A percentile compares a stretch with the other conserved stretches of the same genome.
Conservation (phyloP, 2,329 filamentous ascomycete genomes). For the Exophiala lecanii-corni region DNA sequence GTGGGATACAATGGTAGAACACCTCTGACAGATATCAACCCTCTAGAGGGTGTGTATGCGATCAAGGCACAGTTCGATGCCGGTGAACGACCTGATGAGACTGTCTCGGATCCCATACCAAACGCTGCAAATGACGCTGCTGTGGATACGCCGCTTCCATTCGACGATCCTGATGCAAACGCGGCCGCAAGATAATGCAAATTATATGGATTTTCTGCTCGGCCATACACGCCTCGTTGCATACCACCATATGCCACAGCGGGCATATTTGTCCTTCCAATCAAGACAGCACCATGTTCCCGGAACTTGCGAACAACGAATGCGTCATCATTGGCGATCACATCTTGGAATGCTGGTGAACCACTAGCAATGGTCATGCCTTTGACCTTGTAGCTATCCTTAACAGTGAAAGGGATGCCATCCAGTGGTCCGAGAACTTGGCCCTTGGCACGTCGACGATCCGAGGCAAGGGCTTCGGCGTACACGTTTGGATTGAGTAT, state of each 20-base stretch:
- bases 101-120: slow-evolving; percentile 52
- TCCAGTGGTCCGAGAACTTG: slow-evolving; percentile 41
- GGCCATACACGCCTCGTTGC: slow-evolving; percentile 53
- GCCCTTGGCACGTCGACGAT: slow-evolving; percentile 40
- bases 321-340: slow-evolving; percentile 51
- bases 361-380: slow-evolving; percentile 52
- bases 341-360: slow-evolving; percentile 50
- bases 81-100: slow-evolving; percentile 53
- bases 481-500: slow-evolving; percentile 45
- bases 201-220: slow-evolving; percentile 56
- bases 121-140: slow-evolving; percentile 50
- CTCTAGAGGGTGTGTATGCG: slow-evolving; percentile 53
- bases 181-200: slow-evolving; percentile 50
- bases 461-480: slow-evolving; percentile 45
- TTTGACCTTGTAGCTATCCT: slow-evolving; percentile 53
- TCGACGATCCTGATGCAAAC: slow-evolving; percentile 55
- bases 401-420: slow-evolving; percentile 55
- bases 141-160: slow-evolving; percentile 50
- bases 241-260: slow-evolving; percentile 57
- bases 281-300: slow-evolving; percentile 47
- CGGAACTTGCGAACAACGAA: slow-evolving; percentile 46
- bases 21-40: slow-evolving; percentile 49
- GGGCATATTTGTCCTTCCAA: slow-evolving; percentile 57
- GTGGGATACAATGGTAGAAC: slow-evolving; percentile 54
- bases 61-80: slow-evolving; percentile 55